Base-by-base conservation (phyloP, 495 filamentous ascomycete species). In the Ramalina intermedia region DNA sequence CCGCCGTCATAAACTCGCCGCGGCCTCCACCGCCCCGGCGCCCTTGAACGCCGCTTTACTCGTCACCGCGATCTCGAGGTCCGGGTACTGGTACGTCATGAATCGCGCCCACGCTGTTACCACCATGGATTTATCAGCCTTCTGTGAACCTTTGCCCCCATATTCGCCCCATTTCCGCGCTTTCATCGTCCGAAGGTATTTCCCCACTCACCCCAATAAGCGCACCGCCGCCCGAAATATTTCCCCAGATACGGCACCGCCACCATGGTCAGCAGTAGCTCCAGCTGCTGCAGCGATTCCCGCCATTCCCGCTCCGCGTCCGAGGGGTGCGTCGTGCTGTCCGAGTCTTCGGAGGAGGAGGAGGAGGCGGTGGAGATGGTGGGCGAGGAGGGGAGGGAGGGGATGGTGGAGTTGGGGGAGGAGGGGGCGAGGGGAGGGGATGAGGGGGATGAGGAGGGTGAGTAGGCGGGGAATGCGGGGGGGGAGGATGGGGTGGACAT, bases 141-240 rank as follows among this genome's bases (percentile, higher is more conserved):
- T 38, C 13, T 21, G n/a, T n/a, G n/a, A n/a, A n/a, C n/a, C n/a
- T n/a, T n/a, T n/a, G n/a, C n/a, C n/a, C n/a, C n/a, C n/a, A n/a
- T n/a, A n/a, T n/a, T n/a, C n/a, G n/a, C n/a, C n/a, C n/a, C n/a
- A n/a, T n/a, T n/a, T n/a, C n/a, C n/a, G n/a, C n/a, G n/a, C n/a
- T n/a, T n/a, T n/a, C n/a, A n/a, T n/a, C n/a, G n/a, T n/a, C n/a
- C n/a, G n/a, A n/a, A n/a, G n/a, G n/a, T n/a, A n/a, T n/a, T n/a
- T n/a, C n/a, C n/a, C n/a, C n/a, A 75, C 82, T 58, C 63, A 96
- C 91, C 82, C 87, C 87, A 96, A 66, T 96, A 96, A 45, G 91
- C 91, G 69, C 86, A 93, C 66, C 80, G 87, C 63, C 91, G 73
- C 37, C 91, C 91, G 56, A 96, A 70, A 64, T 87, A 96, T 63